These are phyloP conservation scores for Vanrija humicola DNA, from an alignment of 1,284 basidiomycete species.

Conservation along the genomic window DNA sequence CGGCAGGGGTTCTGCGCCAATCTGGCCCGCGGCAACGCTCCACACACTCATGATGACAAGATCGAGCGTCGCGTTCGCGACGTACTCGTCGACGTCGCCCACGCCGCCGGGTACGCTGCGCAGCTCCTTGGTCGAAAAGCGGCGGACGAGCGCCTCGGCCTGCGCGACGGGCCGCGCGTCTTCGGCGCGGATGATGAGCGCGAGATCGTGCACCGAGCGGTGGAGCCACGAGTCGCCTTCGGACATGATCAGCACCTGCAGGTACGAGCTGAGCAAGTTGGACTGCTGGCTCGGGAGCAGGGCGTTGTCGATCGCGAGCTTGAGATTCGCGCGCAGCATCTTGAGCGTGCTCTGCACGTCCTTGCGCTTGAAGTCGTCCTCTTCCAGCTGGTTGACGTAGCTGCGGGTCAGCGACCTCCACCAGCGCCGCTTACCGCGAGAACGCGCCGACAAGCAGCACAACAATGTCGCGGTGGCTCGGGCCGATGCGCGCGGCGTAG, in stretches of 20 bases:
- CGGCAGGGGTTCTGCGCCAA: slow-evolving; percentile 36
- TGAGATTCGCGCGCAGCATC: slow-evolving; percentile 45
- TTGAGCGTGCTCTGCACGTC: slow-evolving; percentile 43
- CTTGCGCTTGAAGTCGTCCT: slow-evolving; percentile 44
- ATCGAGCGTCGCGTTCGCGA: slow-evolving; percentile 48
- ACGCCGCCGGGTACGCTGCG: slow-evolving; percentile 38
- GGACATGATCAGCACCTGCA: slow-evolving; percentile 51
- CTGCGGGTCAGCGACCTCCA: slow-evolving; percentile 15
- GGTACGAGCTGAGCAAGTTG: slow-evolving; percentile 45
- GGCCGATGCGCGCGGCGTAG: slow-evolving; percentile 45
- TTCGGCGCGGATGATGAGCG: slow-evolving; percentile 33
- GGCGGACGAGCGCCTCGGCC: slow-evolving; percentile 40
- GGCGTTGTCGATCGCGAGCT: slow-evolving; percentile 49
- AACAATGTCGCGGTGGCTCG: slow-evolving; percentile 43
- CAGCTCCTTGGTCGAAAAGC: slow-evolving; percentile 47
- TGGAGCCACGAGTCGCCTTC: slow-evolving; percentile 47
- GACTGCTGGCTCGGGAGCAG: slow-evolving; percentile 31
- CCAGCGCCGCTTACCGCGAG: slow-evolving; percentile 31
- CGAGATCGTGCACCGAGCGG: slow-evolving; percentile 40
- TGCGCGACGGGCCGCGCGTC: slow-evolving; percentile 27
- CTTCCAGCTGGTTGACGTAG: slow-evolving; percentile 48
- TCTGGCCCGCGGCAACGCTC: slow-evolving; percentile 35
- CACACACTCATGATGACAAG: slow-evolving; percentile 45
- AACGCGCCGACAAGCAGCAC: slow-evolving; percentile 46
- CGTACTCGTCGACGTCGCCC: slow-evolving; percentile 43